phyloP scores from a whole-genome alignment of 1,139 yeast genomes.

The Magnusiomyces suaveolens region DNA sequence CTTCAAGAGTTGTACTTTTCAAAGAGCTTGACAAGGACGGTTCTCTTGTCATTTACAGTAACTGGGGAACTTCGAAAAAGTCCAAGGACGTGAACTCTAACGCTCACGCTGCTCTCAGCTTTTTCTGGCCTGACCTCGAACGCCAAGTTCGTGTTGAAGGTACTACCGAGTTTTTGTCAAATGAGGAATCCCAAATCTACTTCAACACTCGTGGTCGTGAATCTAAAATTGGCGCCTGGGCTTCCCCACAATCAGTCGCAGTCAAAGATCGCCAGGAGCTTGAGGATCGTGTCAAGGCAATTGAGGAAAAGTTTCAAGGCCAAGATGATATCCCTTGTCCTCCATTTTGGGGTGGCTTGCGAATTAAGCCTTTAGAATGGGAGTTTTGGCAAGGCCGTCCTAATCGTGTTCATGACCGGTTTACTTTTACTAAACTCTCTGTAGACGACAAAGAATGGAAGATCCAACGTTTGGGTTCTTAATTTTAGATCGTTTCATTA shows the following conservation, averaged over 20 bases:
- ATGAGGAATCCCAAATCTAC: slow-evolving; percentile 68
- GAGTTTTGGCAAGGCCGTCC: slow-evolving; percentile 97
- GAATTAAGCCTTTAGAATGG: slow-evolving; percentile 77
- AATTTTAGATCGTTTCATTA: not conserved
- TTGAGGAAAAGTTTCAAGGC: slow-evolving; percentile 51
- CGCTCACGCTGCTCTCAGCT: slow-evolving; percentile 73
- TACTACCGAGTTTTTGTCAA: slow-evolving; percentile 56
- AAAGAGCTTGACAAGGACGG: slow-evolving; percentile 84
- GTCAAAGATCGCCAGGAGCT: slow-evolving; percentile 53
- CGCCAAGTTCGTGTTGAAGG: slow-evolving; percentile 95
- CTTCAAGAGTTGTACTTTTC: slow-evolving; percentile 72
- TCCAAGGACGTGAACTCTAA: slow-evolving; percentile 59
- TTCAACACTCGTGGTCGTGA: slow-evolving; percentile 85
- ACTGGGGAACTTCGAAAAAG: slow-evolving; percentile 84
- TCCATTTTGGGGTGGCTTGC: slow-evolving; percentile 89
- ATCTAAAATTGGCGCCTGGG: slow-evolving; percentile 93
- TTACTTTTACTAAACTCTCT: slow-evolving; percentile 53
- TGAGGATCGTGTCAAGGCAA: slow-evolving; percentile 40
- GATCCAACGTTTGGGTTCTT: slow-evolving; percentile 67
- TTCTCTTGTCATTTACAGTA: slow-evolving; percentile 68
- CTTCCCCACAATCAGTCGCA: slow-evolving; percentile 73
- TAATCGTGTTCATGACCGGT: slow-evolving; percentile 83
- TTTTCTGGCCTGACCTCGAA: slow-evolving; percentile 86
- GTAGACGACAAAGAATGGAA: slow-evolving; percentile 47
- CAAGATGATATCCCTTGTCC: slow-evolving; percentile 75